phyloP scores from a whole-genome alignment of 2,329 filamentous ascomycete genomes.

The Setomelanomma holmii region DNA sequence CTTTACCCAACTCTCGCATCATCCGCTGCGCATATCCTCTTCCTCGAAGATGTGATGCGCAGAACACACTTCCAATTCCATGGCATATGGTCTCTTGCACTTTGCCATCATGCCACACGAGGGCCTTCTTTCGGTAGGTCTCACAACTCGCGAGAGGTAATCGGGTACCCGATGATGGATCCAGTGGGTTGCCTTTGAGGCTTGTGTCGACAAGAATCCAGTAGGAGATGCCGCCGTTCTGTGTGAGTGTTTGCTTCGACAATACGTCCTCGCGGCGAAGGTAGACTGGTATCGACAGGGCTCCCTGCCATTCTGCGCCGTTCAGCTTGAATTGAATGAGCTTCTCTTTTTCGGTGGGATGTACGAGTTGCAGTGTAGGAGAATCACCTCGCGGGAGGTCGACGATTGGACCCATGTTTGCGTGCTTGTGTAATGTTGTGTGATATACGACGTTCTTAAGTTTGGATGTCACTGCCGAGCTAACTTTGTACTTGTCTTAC shows the following conservation, averaged over 20 bases:
- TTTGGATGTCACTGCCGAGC: neutral
- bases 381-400: conserved; percentile 58
- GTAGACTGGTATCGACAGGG: conserved; percentile 62
- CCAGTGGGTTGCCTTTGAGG: conserved; percentile 39
- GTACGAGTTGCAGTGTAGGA: conserved; percentile 60
- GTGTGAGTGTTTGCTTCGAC: conserved; percentile 58
- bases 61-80: conserved; percentile 83
- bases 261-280: conserved; percentile 64
- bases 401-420: conserved; percentile 33
- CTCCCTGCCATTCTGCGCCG: conserved; percentile 64
- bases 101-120: conserved; percentile 57
- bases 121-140: conserved; percentile 58
- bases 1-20: conserved; percentile 71
- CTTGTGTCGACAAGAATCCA: conserved; percentile 66
- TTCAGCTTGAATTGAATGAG: conserved; percentile 61
- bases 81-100: conserved; percentile 68
- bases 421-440: neutral
- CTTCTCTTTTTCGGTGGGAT: conserved; percentile 63
- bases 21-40: conserved; percentile 80
- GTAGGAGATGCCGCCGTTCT: conserved; percentile 62
- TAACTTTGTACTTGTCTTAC: conserved; percentile 5
- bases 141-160: conserved; percentile 66
- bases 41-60: conserved; percentile 69
- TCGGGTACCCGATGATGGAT: conserved; percentile 47
- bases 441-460: neutral